A percentile compares a stretch with the other conserved stretches of the same genome.
Evolutionary conservation across 2,329 filamentous ascomycete genomes (phyloP).

Genomic region (Colletotrichum scovillei): DNA sequence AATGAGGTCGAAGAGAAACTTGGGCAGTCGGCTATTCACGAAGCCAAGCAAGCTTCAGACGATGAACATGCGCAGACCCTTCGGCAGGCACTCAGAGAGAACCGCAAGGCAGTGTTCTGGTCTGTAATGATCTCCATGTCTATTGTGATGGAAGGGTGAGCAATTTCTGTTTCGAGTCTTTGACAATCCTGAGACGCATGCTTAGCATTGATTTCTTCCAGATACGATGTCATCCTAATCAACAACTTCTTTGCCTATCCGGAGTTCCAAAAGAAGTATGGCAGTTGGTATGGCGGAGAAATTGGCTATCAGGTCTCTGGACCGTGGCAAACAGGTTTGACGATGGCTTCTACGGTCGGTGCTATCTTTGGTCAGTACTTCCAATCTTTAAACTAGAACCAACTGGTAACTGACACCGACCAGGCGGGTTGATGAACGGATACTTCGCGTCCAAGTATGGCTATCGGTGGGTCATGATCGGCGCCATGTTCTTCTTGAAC

Average conservation of each 20-base stretch:
- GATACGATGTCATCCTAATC: constrained; percentile 44
- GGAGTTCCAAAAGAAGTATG: constrained; percentile 53
- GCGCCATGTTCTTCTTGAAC: constrained; percentile 41
- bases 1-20: constrained; percentile 31
- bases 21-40: constrained; percentile 26
- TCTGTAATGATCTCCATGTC: constrained; percentile 53
- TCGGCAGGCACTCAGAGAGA: constrained; percentile 42
- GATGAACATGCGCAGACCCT: constrained; percentile 42
- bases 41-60: constrained; percentile 31
- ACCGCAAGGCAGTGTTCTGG: constrained; percentile 52
- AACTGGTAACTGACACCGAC: not conserved
- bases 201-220: not conserved
- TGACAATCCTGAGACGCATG: too few species aligned
- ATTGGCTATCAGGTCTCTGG: constrained; percentile 59
- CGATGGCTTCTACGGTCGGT: constrained; percentile 53
- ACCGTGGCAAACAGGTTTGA: constrained; percentile 63
- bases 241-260: constrained; percentile 57
- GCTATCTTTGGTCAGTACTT: constrained; percentile 44
- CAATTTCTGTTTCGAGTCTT: not conserved
- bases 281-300: constrained; percentile 45
- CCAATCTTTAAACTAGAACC: constrained; percentile 39
- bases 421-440: constrained; percentile 53
- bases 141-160: constrained; percentile 64
- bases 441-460: constrained; percentile 54
- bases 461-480: constrained; percentile 56